phyloP scores from a whole-genome alignment of 2,329 filamentous ascomycete genomes.

The Claviceps africana region DNA sequence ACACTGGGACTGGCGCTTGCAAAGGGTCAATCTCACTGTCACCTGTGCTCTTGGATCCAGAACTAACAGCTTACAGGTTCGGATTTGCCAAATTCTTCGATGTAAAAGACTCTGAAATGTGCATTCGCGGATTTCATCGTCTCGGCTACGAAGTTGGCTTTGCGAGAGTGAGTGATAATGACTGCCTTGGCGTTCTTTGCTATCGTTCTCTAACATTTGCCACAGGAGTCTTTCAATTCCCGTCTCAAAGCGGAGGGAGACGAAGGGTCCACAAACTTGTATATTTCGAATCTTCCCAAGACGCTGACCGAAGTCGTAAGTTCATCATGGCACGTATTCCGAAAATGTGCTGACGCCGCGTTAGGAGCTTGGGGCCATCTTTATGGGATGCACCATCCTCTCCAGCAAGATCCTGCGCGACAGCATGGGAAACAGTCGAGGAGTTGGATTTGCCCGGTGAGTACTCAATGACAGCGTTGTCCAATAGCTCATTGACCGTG shows the following conservation, averaged over 20 bases:
- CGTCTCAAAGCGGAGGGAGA: constrained; percentile 94
- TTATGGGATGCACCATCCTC: constrained; percentile 66
- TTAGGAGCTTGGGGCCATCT: constrained; percentile 65
- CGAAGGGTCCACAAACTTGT: constrained; percentile 80
- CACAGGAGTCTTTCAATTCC: constrained; percentile 90
- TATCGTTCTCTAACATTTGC: constrained; percentile 12
- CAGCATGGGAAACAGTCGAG: constrained; percentile 80
- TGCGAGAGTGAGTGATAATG: constrained; percentile 52
- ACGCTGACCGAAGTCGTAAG: constrained; percentile 78
- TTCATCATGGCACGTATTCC: constrained; percentile 7
- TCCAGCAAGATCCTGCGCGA: constrained; percentile 94
- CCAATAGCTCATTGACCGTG: neutral
- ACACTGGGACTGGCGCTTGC: constrained; percentile 81
- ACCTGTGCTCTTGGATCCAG: neutral
- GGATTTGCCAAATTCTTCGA: constrained; percentile 94
- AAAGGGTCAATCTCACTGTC: constrained; percentile 57
- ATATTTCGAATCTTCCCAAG: constrained; percentile 93
- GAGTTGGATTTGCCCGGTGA: constrained; percentile 93
- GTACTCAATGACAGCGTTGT: constrained; percentile 12
- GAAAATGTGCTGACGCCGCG: constrained; percentile 5
- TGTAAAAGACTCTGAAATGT: constrained; percentile 79
- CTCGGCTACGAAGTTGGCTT: constrained; percentile 96
- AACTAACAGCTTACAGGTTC: constrained; percentile 46
- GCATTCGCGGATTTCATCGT: constrained; percentile 88
- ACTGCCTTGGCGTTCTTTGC: neutral